Evolutionary conservation across 2,329 filamentous ascomycete genomes (phyloP).

Genomic region (Pseudovirgaria hyperparasitica): DNA sequence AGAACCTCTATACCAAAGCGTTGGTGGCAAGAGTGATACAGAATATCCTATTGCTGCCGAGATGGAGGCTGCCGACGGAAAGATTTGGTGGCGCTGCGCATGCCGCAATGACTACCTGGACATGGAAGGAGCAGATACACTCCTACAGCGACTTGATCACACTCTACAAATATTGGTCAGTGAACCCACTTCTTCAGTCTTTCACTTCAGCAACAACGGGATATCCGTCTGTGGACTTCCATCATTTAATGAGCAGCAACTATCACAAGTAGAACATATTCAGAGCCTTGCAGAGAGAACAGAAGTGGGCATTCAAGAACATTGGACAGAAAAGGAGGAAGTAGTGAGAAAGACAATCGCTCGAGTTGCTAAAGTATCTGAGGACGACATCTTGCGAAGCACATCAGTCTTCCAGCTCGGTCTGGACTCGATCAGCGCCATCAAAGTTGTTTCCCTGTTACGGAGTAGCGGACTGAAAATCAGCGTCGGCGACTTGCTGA

Average conservation of each 20-base stretch:
- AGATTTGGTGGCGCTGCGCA: conserved; percentile 59
- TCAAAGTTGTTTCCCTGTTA: conserved; percentile 65
- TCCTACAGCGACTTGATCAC: conserved; percentile 48
- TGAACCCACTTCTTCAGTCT: conserved; percentile 34
- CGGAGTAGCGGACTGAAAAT: conserved; percentile 50
- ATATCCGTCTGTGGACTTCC: conserved; percentile 56
- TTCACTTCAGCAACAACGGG: conserved; percentile 39
- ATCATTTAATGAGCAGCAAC: conserved; percentile 19
- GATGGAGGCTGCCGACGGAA: conserved; percentile 48
- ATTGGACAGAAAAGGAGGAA: conserved; percentile 21
- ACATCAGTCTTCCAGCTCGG: conserved; percentile 72
- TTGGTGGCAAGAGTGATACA: conserved; percentile 52
- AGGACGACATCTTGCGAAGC: conserved; percentile 43
- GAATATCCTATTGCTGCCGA: conserved; percentile 78
- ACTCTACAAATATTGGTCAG: conserved; percentile 45
- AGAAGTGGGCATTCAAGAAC: too few species aligned
- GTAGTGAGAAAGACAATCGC: conserved; percentile 36
- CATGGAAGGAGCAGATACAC: conserved; percentile 27
- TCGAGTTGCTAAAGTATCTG: conserved; percentile 47
- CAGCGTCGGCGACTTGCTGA: conserved; percentile 58
- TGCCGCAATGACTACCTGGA: conserved; percentile 47
- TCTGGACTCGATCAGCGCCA: conserved; percentile 82
- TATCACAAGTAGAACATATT: conserved; percentile 1
- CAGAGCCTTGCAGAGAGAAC: conserved; percentile 1
- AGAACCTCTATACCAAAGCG: conserved; percentile 44